Evolutionary conservation across 768 basidiomycete species (phyloP).

Genomic region (Lactarius evosmus): DNA sequence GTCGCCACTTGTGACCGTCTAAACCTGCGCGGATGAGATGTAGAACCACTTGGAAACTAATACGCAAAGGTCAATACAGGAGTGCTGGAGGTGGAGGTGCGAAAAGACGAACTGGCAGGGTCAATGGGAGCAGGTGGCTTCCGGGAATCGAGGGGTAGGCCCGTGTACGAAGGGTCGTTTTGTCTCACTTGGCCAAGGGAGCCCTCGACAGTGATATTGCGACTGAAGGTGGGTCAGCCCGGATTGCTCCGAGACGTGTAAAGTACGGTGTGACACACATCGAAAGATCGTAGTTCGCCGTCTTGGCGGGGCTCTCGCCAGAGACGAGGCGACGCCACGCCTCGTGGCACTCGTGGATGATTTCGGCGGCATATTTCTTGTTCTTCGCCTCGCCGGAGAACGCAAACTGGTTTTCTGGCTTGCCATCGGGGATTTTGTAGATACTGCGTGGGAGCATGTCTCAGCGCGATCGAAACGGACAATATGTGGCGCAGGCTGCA

Average conservation of each 20-base stretch:
- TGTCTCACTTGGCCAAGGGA: constrained; percentile 66
- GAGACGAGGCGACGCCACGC: constrained; percentile 92
- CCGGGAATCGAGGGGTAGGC: constrained; percentile 74
- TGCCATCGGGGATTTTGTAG: constrained; percentile 95
- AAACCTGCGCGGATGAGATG: constrained; percentile 86
- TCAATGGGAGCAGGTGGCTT: constrained; percentile 87
- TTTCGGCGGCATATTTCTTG: constrained; percentile 99
- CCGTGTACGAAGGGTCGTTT: constrained; percentile 60
- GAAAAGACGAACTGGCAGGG: constrained; percentile 67
- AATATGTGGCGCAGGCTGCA: background rate
- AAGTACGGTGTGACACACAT: constrained; percentile 57
- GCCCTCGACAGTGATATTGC: constrained; percentile 72
- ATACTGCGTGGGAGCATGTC: constrained; percentile 48
- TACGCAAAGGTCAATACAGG: constrained; percentile 9
- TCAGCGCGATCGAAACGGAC: background rate
- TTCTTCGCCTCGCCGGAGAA: constrained; percentile 99
- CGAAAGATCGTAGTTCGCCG: constrained; percentile 67
- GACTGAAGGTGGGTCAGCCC: constrained; percentile 43
- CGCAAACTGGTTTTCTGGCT: constrained; percentile 97
- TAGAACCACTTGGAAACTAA: constrained; percentile 92
- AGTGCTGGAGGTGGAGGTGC: background rate
- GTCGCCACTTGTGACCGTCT: constrained; percentile 6
- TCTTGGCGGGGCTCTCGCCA: constrained; percentile 76
- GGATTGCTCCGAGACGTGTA: background rate
- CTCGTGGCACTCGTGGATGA: constrained; percentile 98